Evolutionary conservation across 176 grass and related monocot genomes (phyloP).

Genomic region (Neostapfia colusana): DNA sequence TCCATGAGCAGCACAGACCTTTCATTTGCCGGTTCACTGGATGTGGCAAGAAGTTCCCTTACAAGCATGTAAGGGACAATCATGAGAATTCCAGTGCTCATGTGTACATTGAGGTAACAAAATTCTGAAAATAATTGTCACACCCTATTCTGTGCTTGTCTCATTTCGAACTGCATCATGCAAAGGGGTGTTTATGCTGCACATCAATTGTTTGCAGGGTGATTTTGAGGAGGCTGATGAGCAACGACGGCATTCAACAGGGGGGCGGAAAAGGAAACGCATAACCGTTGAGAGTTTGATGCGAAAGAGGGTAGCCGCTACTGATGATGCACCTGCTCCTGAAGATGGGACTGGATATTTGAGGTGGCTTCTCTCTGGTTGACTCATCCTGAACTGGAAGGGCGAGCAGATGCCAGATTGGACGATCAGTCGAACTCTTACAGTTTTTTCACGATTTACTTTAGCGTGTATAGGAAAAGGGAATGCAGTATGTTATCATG

Average conservation of each 20-base stretch:
- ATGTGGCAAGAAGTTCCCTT: constrained; percentile 69
- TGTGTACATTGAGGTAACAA: constrained; percentile 46
- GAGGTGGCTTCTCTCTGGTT: constrained; percentile 49
- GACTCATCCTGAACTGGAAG: not conserved
- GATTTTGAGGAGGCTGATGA: constrained; percentile 51
- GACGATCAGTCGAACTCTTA: not conserved
- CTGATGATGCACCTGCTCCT: constrained; percentile 38
- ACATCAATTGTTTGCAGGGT: constrained; percentile 36
- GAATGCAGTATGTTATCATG: not conserved
- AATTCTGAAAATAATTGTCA: not conserved
- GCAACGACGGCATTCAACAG: constrained; percentile 28
- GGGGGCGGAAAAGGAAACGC: constrained; percentile 49
- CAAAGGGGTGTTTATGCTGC: not conserved
- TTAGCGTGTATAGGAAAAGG: constrained; percentile 18
- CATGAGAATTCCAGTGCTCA: constrained; percentile 67
- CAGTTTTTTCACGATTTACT: not conserved
- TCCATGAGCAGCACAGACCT: constrained; percentile 51
- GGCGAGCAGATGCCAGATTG: not conserved
- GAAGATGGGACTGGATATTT: constrained; percentile 45
- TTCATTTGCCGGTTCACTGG: constrained; percentile 56
- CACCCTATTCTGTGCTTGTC: no score
- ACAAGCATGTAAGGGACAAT: constrained; percentile 84
- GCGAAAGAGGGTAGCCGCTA: constrained; percentile 46
- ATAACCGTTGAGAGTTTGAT: constrained; percentile 37
- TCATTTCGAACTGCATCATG: not conserved